Base-by-base conservation (phyloP, 23 red algal species). In the Gracilariopsis chorda region DNA sequence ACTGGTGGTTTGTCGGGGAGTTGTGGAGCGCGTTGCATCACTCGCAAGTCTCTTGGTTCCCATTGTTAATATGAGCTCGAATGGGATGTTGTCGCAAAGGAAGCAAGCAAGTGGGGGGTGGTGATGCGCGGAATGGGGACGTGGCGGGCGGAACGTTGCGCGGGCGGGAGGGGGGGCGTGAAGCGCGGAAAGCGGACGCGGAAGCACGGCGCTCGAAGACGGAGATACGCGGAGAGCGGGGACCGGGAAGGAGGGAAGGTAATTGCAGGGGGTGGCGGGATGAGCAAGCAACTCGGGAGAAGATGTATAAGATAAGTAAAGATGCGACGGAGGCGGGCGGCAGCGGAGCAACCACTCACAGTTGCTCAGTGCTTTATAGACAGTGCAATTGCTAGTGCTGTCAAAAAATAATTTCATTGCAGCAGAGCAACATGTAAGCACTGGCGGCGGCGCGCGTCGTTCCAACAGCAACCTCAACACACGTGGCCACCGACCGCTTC, bases 11-110 rank as follows among this genome's bases (percentile, higher is more conserved):
- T 70, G 42, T 27, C 24, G 65, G 2, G 56, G 55, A 6, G 55
- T 32, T 35, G 51, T 44, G 24, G 57, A 40, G 4, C 60, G n/a
- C 11, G 45, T 65, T 16, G 80, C 80, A 21, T 84, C 80, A 28
- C 34, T 33, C 4, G 80, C 80, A 40, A 40, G 43, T 37, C 80
- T 56, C 51, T 84, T 84, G 21, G 48, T 39, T 56, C 58, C 60
- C 80, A 84, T 84, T 4, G 52, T 32, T 6, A 49, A 45, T n/a
- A n/a, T n/a, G 44, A 79, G 12, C 48, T 45, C 48, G 74, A 48
- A 48, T n/a, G 27, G 44, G 77, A 33, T 4, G 77, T 14, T 24
- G 77, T 17, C n/a, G 20, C 6, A 34, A 53, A 57, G 44, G n/a
- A n/a, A n/a, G 41, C n/a, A 24, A 10, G 80, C n/a, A 33, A 33